These are phyloP conservation scores for Geotrichum bryndzae DNA, from an alignment of 1,139 yeast genomes.

Conservation along the genomic window DNA sequence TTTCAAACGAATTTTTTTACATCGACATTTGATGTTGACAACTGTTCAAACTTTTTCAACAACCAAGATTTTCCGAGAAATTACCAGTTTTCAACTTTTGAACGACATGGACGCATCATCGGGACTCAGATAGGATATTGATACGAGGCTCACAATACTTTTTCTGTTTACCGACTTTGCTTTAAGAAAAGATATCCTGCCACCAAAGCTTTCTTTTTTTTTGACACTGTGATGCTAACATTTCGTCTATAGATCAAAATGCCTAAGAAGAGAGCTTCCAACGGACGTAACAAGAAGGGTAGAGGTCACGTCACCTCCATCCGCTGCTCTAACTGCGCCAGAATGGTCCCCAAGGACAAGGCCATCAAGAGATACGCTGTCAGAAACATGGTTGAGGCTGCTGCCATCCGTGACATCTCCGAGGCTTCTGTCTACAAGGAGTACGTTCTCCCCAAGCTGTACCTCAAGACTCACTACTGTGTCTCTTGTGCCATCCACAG, in stretches of 20 bases:
- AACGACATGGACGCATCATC: background rate
- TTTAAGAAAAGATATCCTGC: background rate
- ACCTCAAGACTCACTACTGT: constrained; percentile 99
- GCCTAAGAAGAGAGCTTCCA: constrained; percentile 99
- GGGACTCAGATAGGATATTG: background rate
- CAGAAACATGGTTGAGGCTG: constrained; percentile 99
- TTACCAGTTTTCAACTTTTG: too few species aligned
- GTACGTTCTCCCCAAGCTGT: constrained; percentile 98
- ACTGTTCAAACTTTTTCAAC: background rate
- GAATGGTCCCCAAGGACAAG: constrained; percentile 99
- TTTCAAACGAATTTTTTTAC: background rate
- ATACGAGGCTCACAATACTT: background rate
- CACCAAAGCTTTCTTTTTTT: background rate
- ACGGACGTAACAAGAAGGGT: constrained; percentile 99
- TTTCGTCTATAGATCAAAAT: constrained; percentile 43
- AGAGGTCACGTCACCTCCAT: constrained; percentile 99
- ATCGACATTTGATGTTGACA: background rate
- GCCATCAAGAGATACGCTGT: constrained; percentile 99
- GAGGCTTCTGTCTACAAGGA: constrained; percentile 99
- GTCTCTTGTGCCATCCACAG: constrained; percentile 99
- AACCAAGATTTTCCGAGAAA: background rate
- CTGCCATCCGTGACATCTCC: constrained; percentile 99
- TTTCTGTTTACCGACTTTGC: background rate
- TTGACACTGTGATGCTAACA: background rate
- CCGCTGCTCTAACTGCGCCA: constrained; percentile 99